phyloP scores from a whole-genome alignment of 768 basidiomycete species.

The Nevesoporus exiguus region DNA sequence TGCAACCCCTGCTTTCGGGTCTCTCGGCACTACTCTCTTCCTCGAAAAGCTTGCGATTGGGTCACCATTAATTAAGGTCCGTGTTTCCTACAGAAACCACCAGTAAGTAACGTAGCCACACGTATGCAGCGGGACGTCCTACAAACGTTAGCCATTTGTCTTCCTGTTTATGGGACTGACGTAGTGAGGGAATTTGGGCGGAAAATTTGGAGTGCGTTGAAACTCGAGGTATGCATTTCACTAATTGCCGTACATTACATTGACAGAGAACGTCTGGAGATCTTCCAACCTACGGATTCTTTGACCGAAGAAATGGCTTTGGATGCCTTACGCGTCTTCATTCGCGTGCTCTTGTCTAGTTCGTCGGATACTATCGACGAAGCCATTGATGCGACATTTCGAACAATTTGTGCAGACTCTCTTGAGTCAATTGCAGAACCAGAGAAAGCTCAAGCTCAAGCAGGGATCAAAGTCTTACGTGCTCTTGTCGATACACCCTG shows the following conservation, averaged over 20 bases:
- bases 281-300: conserved; percentile 87
- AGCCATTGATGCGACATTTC: conserved; percentile 54
- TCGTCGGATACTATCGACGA: conserved; percentile 35
- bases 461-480: conserved; percentile 81
- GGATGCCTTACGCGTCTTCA: conserved; percentile 64
- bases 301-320: conserved; percentile 74
- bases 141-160: conserved; percentile 67
- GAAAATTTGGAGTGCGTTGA: conserved; percentile 88
- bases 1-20: conserved; percentile 80
- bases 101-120: neutral
- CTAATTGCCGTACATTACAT: neutral
- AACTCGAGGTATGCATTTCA: conserved; percentile 65
- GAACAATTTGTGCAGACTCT: conserved; percentile 78
- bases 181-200: conserved; percentile 59
- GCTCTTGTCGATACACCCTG: conserved; percentile 76
- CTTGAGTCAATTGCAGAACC: conserved; percentile 79
- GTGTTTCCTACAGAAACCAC: neutral
- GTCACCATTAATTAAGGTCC: conserved; percentile 78
- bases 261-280: conserved; percentile 42
- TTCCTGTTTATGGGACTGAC: conserved; percentile 79
- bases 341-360: conserved; percentile 65
- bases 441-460: conserved; percentile 89
- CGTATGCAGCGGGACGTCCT: conserved; percentile 76
- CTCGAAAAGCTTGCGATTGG: conserved; percentile 88
- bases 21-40: conserved; percentile 81